Base-by-base conservation (phyloP, 179 eudicot species). In the Amaranthus tricolor region DNA sequence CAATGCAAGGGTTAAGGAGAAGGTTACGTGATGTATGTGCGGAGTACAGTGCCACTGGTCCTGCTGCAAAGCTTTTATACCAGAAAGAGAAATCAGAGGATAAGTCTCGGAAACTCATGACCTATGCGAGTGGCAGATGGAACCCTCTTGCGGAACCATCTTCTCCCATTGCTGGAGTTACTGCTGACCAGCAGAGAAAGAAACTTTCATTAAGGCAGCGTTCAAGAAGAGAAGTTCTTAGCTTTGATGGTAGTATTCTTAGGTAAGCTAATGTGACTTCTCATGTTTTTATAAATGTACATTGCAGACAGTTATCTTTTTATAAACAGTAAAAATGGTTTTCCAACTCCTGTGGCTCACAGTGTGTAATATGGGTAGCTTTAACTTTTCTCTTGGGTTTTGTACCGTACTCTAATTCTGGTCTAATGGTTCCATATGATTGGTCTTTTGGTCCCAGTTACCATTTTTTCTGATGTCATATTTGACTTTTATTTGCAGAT, bases 111-210 rank as follows among this genome's bases (percentile, higher is more conserved):
- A 90, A 86, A 55, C 93, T 90, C 61, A 93, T 88, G 93, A 88
- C 83, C 80, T 95, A 93, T 82, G 99, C 99, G 2, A 93, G 97
- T 79, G 95, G 93, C 79, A 90, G 86, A 80, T 95, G 99, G 99
- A 93, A 93, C 71, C 97, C 99, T 62, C 88, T 89, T 75, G 82
- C 84, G 65, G 97, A 93, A 72, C 99, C 97, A 77, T 93, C 99
- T 74, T 90, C 97, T 74, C 99, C 99, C 62, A 87, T 90, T 62
- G 82, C 97, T 75, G 95, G 95, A 68, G 84, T 88, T 80, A 72
- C 75, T 74, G 81, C 88, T 72, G 98, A 91, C 73, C 74, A 84
- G 77, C 93, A 88, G 76, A 85, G 97, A 77, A 71, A 86, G 66
- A 89, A 87, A 80, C 89, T 93, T 82, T 83, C 88, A 16, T 77